Evolutionary conservation across 768 basidiomycete genomes (phyloP), one percentile per base, ranked within the genome.

Genomic region (Rhizopogon vinicolor): DNA sequence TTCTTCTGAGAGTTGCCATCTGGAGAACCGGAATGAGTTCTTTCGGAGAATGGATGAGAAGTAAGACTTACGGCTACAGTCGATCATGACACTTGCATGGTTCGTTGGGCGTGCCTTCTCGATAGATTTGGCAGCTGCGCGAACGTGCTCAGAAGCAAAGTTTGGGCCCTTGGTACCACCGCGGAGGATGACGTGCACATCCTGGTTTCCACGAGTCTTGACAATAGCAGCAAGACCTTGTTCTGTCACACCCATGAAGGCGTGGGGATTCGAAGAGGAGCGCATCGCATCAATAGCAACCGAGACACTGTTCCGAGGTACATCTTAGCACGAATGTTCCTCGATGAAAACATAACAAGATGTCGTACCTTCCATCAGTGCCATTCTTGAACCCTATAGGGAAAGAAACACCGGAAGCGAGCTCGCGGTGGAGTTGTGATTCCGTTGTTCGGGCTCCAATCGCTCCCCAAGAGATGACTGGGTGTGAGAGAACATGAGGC

Each of bases 371-470:
- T 53, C 97, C 97, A 70, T 98, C 96, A 3, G 97, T 99, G 52
- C 97, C 96, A 69, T 99, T 99, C 74, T 99, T 99, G 86, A 99
- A 99, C 8, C 93, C 92, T 60, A 98, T 93, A 19, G 97, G 95
- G 86, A 97, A 98, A 51, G 95, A 97, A 25, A 91, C 87, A 65
- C 95, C 96, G 3, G 90, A 93, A 5, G 93, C 94, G 44, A 98
- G 87, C 72, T 98, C 97, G 56, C 97, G 87, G 67, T 98, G 97
- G 7, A 99, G 84, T 72, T 98, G 96, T 3, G 90, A 92, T 72
- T 99, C 97, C 39, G 97, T 99, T 1, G 97, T 98, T 52, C 97
- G 82, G 1, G 97, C 97, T 25, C 97, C 96, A 60, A 99, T 98
- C 7, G 96, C 93, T 41, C 93, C 93, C 93, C 93, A 96, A 52